These are phyloP conservation scores for Casuarina cunninghamiana DNA, from an alignment of 306 rosid genomes.

Conservation along the genomic window DNA sequence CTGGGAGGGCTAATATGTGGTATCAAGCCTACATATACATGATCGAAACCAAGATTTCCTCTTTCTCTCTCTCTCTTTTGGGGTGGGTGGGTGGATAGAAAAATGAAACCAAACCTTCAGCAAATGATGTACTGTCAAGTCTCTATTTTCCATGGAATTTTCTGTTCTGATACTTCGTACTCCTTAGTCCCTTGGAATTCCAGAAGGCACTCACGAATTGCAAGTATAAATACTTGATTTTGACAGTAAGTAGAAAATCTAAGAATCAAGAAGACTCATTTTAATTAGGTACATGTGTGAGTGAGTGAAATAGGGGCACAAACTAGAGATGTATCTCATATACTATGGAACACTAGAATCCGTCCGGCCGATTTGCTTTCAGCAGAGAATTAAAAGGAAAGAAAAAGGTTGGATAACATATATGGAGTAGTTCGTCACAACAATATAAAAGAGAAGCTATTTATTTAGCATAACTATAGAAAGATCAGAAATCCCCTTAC, in stretches of 20 bases:
- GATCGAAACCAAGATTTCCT: not conserved
- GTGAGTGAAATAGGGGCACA: not conserved
- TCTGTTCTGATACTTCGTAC: not conserved
- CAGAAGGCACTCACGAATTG: not conserved
- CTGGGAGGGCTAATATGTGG: not conserved
- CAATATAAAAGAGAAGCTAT: not conserved
- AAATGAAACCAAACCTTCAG: not conserved
- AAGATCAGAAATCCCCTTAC: conserved; percentile 59
- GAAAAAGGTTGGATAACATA: conserved; percentile 7
- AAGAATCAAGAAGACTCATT: not conserved
- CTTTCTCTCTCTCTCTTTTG: not conserved
- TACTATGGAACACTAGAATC: not conserved
- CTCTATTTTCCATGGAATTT: not conserved
- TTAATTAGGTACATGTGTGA: not conserved
- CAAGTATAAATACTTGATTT: not conserved
- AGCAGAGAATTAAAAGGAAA: not conserved
- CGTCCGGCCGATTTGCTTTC: not conserved
- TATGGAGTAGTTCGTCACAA: not conserved
- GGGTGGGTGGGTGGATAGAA: too few species aligned
- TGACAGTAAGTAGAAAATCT: not conserved
- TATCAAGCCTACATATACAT: not conserved
- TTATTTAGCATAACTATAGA: not conserved
- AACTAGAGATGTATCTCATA: not conserved
- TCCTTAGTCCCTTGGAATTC: conserved; percentile 11
- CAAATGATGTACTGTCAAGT: not conserved